Evolutionary conservation across 2,329 filamentous ascomycete genomes (phyloP).

Genomic region (Penicillium sp.): DNA sequence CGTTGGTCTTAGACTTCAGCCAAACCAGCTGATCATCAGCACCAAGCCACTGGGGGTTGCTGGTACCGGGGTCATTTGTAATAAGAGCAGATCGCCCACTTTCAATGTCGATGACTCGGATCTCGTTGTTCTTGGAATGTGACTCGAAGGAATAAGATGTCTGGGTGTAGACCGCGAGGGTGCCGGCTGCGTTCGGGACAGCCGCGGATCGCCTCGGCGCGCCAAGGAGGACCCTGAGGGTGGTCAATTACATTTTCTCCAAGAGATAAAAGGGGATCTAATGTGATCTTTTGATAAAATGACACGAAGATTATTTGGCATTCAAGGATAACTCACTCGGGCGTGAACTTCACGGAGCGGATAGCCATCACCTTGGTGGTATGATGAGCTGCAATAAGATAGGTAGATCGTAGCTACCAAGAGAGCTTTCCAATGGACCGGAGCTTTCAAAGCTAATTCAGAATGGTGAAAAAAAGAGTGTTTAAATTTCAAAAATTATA

Average conservation of each 20-base stretch:
- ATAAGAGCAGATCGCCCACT: conserved; percentile 43
- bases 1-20: conserved; percentile 47
- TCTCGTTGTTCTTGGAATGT: conserved; percentile 48
- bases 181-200: conserved; percentile 47
- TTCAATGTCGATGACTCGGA: conserved; percentile 46
- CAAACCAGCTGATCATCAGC: conserved; percentile 46
- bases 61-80: conserved; percentile 46
- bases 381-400: conserved; percentile 17
- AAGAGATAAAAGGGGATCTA: too few relatives aligned
- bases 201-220: conserved; percentile 48
- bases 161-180: conserved; percentile 48
- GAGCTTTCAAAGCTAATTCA: not conserved
- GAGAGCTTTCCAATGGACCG: not conserved
- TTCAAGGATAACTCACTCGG: conserved; percentile 35
- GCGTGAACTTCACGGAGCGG: conserved; percentile 43
- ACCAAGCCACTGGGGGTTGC: conserved; percentile 49
- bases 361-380: conserved; percentile 37
- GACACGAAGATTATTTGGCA: not conserved
- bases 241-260: not conserved
- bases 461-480: not conserved
- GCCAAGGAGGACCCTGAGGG: conserved; percentile 44
- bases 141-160: conserved; percentile 52
- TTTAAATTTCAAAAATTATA: not conserved
- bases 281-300: not conserved
- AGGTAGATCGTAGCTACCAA: conserved; percentile 17